These are phyloP conservation scores for Krasilnikovozyma curviuscula DNA, from an alignment of 768 basidiomycete genomes.

Conservation along the genomic window DNA sequence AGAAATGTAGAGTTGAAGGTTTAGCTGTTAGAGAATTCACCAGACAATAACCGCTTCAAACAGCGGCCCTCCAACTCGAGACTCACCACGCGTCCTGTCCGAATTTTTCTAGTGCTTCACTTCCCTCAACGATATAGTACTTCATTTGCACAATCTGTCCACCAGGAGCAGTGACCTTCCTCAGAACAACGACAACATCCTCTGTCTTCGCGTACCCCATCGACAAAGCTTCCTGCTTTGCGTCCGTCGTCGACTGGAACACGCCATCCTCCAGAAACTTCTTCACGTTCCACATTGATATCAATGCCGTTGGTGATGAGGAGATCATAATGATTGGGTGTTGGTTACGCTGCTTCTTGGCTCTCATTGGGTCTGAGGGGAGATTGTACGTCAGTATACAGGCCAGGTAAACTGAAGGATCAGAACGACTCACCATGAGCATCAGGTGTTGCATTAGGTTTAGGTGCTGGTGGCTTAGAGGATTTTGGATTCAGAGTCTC, in stretches of 20 bases:
- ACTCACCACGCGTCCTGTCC: slow-evolving; percentile 46
- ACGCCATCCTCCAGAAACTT: slow-evolving; percentile 74
- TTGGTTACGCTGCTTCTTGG: slow-evolving; percentile 51
- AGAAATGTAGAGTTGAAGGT: not conserved
- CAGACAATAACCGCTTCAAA: not conserved
- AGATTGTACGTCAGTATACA: no score
- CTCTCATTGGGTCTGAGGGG: no score
- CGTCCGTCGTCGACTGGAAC: slow-evolving; percentile 26
- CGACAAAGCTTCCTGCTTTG: not conserved
- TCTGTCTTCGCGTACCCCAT: slow-evolving; percentile 6
- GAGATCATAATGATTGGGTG: slow-evolving; percentile 94
- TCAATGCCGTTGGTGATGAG: slow-evolving; percentile 78
- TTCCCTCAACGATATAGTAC: slow-evolving; percentile 79
- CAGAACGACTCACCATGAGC: no score
- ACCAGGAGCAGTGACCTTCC: not conserved
- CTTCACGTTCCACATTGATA: slow-evolving; percentile 96
- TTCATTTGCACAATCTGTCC: slow-evolving; percentile 22
- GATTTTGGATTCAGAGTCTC: no score
- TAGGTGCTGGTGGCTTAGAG: no score
- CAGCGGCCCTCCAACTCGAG: not conserved
- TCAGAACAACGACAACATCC: slow-evolving; percentile 2
- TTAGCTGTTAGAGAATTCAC: not conserved
- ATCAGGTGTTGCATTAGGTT: no score
- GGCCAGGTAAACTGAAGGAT: no score
- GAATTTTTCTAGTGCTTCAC: slow-evolving; percentile 81